Evolutionary conservation across 2,329 filamentous ascomycete genomes (phyloP), one percentile per base, ranked within the genome.

Genomic region (Didymella segeticola): DNA sequence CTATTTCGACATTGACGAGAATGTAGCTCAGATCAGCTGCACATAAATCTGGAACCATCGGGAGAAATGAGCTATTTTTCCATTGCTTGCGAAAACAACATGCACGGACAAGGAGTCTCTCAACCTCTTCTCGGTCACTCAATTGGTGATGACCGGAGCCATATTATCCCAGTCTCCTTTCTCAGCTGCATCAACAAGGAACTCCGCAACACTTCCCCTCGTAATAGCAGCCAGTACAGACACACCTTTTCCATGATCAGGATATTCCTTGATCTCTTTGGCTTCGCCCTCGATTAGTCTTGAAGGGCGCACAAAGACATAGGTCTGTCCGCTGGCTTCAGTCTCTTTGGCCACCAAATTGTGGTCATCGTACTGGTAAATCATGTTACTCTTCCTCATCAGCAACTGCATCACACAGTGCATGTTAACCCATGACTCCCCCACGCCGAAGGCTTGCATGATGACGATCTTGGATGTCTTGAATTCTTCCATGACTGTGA

Each of bases 391-490:
- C 34, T 79, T 68, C 26, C 66, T 72, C 61, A 85, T 78, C n/a
- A 83, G 54, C 27, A 75, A 49, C 14, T 76, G 73, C 58, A 83
- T 61, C 1, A 78, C 66, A 27, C 71, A 76, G 36, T 75, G 68
- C 52, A 83, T 62, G 43, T 77, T 76, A 0, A 52, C 22, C 65
- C 73, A 79, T 4, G 81, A 83, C 25, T 73, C 66, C 0, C 78
- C 80, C 1, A 79, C 76, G 10, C 83, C 83, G 55, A 81, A 78
- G 1, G 80, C 77, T 11, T 79, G 81, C 68, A 85, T 77, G 41
- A 82, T 71, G 22, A 84, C 74, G 2, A 83, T 60, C 45, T 80
- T 82, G 7, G 39, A 56, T 43, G 74, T 69, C 0, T 65, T 65
- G 41, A 70, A 69, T 15, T 70, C 65, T 43, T 75, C 68, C 74